Percentiles rank a stretch among this genome's conserved stretches.
Conservation (phyloP, 169 alveolate species). For the Plasmodium relictum region DNA sequence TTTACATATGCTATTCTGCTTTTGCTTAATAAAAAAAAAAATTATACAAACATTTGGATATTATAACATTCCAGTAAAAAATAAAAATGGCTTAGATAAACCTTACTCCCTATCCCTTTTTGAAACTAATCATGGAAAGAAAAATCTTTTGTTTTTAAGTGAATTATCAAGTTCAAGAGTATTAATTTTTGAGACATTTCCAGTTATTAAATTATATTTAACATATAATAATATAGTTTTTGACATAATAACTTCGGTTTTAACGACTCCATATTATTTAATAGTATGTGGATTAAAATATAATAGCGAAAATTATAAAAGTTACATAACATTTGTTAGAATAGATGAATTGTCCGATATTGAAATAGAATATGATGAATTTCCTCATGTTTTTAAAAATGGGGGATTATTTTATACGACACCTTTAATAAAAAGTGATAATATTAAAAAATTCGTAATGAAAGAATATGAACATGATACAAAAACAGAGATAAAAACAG, state of each 20-base stretch:
- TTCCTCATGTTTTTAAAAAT: conserved; percentile 7
- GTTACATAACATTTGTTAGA: conserved; percentile 45
- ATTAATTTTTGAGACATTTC: conserved; percentile 52
- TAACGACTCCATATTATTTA: conserved; percentile 34
- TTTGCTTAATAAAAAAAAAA: neutral
- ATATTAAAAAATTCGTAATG: conserved; percentile 39
- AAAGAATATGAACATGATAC: conserved; percentile 9
- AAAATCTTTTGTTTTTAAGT: conserved; percentile 64
- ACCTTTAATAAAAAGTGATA: conserved; percentile 48
- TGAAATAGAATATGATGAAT: conserved; percentile 39
- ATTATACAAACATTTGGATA: conserved; percentile 58
- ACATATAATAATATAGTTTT: conserved; percentile 23
- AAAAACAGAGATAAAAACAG: conserved; percentile 8
- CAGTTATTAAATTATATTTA: conserved; percentile 26
- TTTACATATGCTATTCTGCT: conserved; percentile 41
- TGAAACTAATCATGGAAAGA: conserved; percentile 16
- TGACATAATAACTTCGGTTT: conserved; percentile 21
- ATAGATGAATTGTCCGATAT: conserved; percentile 46
- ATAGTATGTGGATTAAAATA: conserved; percentile 47
- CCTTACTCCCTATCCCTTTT: conserved; percentile 57
- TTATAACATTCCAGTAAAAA: conserved; percentile 37
- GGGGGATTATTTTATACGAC: conserved; percentile 3
- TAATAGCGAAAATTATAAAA: conserved; percentile 34
- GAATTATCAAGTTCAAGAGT: conserved; percentile 67
- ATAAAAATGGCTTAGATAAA: conserved; percentile 52